Percentiles rank a stretch among this genome's conserved stretches.
phyloP scores from a whole-genome alignment of 306 rosid species.

The Cucurbita moschata region DNA sequence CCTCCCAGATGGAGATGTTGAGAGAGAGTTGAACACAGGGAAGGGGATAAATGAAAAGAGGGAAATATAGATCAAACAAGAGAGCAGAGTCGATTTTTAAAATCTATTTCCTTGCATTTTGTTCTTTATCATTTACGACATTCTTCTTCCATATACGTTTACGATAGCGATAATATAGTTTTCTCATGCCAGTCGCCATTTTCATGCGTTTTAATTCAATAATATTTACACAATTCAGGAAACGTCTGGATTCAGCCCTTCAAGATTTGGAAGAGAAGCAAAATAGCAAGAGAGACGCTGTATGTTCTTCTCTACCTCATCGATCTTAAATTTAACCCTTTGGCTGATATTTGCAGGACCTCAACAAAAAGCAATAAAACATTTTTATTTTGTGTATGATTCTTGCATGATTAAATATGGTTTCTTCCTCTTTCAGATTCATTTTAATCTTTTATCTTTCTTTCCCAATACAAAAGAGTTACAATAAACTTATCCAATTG shows the following conservation, averaged over 20 bases:
- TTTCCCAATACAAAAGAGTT: too few relatives aligned
- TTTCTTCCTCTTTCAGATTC: too few relatives aligned
- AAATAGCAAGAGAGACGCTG: constrained; percentile 84
- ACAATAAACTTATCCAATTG: too few relatives aligned
- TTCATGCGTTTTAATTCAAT: neutral
- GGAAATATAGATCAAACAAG: too few relatives aligned
- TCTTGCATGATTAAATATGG: neutral
- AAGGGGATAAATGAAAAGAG: too few relatives aligned
- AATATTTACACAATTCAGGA: constrained; percentile 27
- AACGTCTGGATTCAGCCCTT: constrained; percentile 72
- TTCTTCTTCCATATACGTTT: neutral
- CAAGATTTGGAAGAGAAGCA: constrained; percentile 95
- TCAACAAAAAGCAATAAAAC: neutral
- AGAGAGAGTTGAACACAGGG: too few relatives aligned
- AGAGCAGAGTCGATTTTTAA: neutral
- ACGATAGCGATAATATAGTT: neutral
- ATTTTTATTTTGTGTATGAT: neutral
- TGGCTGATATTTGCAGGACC: neutral
- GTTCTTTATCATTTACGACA: neutral
- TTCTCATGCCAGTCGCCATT: neutral
- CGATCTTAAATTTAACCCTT: neutral
- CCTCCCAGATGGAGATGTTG: too few relatives aligned
- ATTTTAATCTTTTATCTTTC: too few relatives aligned
- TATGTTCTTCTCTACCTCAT: constrained; percentile 15
- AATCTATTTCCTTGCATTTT: neutral